Base-by-base conservation (phyloP, 2,329 filamentous ascomycete species). In the Penicillium hordei region DNA sequence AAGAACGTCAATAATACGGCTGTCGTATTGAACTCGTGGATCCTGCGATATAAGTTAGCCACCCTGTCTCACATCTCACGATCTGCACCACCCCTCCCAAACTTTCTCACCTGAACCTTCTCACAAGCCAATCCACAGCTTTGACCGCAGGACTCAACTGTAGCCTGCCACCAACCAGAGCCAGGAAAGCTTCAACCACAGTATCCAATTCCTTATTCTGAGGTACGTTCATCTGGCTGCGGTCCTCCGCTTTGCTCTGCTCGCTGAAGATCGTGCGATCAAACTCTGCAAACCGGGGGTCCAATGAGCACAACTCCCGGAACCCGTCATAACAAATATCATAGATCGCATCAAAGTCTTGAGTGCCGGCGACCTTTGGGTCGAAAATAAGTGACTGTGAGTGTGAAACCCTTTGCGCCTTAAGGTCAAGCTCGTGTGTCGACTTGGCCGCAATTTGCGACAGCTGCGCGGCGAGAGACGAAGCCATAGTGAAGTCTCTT, bases 351-450 rank as follows among this genome's bases (percentile, higher is more conserved):
- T 96, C 90, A 75, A 93, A 96, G 69, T 88, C 94, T 79, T 99
- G 94, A 17, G 87, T 87, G 6, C 89, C 88, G 50, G 94, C 94
- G 66, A 93, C 83, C 71, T 87, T 86, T 59, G 90, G 84, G 68
- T 96, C 93, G 79, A 96, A 99, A 59, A 99, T 90, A 60, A 99
- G 80, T 52, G 94, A 99, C 76, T 97, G 93, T 64, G 91, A 91
- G 78, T 99, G 94, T 62, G 91, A 87, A 60, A 89, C 86, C 76
- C 92, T 93, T 79, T 97, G 92, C 69, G 93, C 91, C 78, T 95
- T 96, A 68, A 96, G 83, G 73, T 97, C 91, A 70, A 97, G 85
- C 66, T 93, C 89, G 72, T 93, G 89, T 68, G 93, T 96, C 68
- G 91, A 96, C 71, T 90, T 90, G 65, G 89, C 88, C 67, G 93